Evolutionary conservation across 306 rosid genomes (phyloP).

Genomic region (Cucumis cinereus): DNA sequence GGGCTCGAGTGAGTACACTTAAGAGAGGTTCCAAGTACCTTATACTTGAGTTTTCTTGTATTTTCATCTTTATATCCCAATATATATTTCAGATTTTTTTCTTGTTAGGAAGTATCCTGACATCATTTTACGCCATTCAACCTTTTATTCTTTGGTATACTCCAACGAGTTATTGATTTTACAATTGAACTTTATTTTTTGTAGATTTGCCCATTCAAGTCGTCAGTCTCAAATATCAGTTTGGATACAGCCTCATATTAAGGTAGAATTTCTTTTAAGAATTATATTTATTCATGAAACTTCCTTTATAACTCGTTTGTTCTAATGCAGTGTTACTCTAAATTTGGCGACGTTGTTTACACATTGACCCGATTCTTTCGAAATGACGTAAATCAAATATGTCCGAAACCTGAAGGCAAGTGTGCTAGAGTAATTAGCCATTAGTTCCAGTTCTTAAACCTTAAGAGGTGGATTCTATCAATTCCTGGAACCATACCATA

Average conservation of each 20-base stretch:
- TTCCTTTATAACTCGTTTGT: conserved; percentile 18
- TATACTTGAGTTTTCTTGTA: no score
- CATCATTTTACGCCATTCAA: neutral
- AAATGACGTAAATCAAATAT: conserved; percentile 36
- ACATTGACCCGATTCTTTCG: conserved; percentile 82
- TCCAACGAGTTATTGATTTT: neutral
- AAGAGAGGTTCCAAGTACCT: no score
- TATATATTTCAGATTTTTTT: no score
- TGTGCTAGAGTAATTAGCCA: conserved; percentile 14
- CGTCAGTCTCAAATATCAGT: conserved; percentile 80
- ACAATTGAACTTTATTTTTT: conserved; percentile 1
- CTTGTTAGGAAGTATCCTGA: no score
- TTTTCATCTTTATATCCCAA: no score
- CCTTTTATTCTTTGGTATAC: neutral
- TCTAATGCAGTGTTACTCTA: conserved; percentile 55
- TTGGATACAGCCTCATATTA: conserved; percentile 93
- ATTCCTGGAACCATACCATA: neutral
- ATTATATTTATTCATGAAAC: conserved; percentile 7
- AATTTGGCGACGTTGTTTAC: conserved; percentile 75
- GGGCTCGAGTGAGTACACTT: no score
- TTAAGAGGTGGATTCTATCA: neutral
- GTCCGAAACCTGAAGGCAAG: conserved; percentile 35
- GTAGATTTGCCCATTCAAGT: conserved; percentile 66
- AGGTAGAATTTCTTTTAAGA: conserved; percentile 31
- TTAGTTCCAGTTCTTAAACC: neutral